phyloP scores from a whole-genome alignment of 1,139 yeast species.

The Saccharomycopsis hybrid region DNA sequence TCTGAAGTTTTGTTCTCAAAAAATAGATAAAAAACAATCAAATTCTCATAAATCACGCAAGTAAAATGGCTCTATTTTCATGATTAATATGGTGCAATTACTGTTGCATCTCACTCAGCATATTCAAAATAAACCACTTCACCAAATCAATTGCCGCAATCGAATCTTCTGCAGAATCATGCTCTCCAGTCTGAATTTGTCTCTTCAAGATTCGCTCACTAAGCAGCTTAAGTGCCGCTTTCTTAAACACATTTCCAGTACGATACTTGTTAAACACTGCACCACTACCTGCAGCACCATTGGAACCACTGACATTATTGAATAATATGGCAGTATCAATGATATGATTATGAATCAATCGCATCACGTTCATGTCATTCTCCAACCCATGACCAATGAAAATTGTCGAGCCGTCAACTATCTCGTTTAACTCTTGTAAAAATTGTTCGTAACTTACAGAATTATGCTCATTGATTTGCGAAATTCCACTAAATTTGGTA shows the following conservation, averaged over 20 bases:
- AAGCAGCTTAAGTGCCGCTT: slow-evolving; percentile 65
- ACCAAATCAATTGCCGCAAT: slow-evolving; percentile 80
- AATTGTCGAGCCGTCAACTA: slow-evolving; percentile 60
- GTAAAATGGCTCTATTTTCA: too few species aligned
- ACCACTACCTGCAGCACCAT: slow-evolving; percentile 40
- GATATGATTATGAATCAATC: slow-evolving; percentile 64
- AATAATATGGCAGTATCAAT: slow-evolving; percentile 86
- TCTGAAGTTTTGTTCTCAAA: too few species aligned
- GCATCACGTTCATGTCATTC: slow-evolving; percentile 78
- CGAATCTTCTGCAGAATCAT: slow-evolving; percentile 88
- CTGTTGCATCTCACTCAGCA: too few species aligned
- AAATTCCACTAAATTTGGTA: slow-evolving; percentile 81
- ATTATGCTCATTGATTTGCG: slow-evolving; percentile 44
- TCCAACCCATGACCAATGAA: slow-evolving; percentile 91
- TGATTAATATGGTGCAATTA: too few species aligned
- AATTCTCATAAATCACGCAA: too few species aligned
- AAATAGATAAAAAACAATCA: too few species aligned
- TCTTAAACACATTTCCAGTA: slow-evolving; percentile 33
- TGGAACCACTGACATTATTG: slow-evolving; percentile 40
- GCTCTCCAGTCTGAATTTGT: slow-evolving; percentile 78
- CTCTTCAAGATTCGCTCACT: slow-evolving; percentile 67
- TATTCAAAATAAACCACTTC: slow-evolving; percentile 34
- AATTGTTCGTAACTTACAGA: slow-evolving; percentile 58
- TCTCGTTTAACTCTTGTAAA: slow-evolving; percentile 36
- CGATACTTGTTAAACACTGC: slow-evolving; percentile 5